Percentiles rank a stretch among this genome's conserved stretches.
Conservation (phyloP, 208 protist species). For the Leptomonas pyrrhocoris region DNA sequence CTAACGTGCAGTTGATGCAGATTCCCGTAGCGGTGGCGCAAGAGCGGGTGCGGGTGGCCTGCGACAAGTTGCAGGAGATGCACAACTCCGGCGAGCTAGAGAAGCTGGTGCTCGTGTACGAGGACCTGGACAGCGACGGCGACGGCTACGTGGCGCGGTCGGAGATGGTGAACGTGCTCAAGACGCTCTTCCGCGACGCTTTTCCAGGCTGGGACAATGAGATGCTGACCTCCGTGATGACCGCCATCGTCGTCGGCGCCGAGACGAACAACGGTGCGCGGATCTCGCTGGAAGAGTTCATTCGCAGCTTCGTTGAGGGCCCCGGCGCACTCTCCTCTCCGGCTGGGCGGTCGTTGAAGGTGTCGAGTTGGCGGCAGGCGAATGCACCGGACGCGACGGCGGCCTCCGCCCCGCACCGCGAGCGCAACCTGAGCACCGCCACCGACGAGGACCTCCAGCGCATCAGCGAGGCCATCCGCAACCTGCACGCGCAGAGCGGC, state of each 20-base stretch:
- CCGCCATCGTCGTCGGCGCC: slow-evolving; percentile 59
- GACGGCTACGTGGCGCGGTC: slow-evolving; percentile 53
- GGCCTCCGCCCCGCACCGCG: not conserved
- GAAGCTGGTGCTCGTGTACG: slow-evolving; percentile 39
- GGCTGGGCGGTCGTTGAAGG: slow-evolving; percentile 18
- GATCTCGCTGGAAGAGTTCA: slow-evolving; percentile 72
- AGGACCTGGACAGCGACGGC: slow-evolving; percentile 42
- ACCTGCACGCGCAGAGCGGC: slow-evolving; percentile 37
- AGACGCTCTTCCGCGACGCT: slow-evolving; percentile 54
- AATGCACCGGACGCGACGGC: not conserved
- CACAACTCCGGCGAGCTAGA: slow-evolving; percentile 70
- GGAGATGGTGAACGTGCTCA: slow-evolving; percentile 59
- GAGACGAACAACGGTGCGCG: slow-evolving; percentile 44
- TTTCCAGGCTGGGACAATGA: slow-evolving; percentile 76
- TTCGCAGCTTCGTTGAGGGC: slow-evolving; percentile 63
- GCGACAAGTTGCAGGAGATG: slow-evolving; percentile 58
- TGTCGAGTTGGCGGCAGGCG: not conserved
- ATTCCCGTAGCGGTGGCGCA: slow-evolving; percentile 63
- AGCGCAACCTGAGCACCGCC: slow-evolving; percentile 15
- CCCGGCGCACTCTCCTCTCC: slow-evolving; percentile 32
- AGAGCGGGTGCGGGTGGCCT: slow-evolving; percentile 51
- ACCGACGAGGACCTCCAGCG: slow-evolving; percentile 50
- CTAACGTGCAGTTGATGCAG: slow-evolving; percentile 57
- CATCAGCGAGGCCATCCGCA: slow-evolving; percentile 52
- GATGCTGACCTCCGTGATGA: slow-evolving; percentile 63